phyloP scores from a whole-genome alignment of 345 rosid genomes.

The Pseudoturritis turrita region DNA sequence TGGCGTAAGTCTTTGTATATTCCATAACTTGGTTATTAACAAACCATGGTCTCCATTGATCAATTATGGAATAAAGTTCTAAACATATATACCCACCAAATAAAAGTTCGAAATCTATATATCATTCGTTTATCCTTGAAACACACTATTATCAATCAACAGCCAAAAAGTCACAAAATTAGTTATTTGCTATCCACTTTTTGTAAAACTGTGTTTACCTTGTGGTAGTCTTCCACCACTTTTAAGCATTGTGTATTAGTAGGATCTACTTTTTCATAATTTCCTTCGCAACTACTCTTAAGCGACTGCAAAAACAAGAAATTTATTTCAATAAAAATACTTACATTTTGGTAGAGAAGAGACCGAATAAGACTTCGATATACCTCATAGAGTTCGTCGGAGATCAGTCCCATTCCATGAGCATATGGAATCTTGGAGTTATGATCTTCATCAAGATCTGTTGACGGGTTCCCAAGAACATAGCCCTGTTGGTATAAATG shows the following conservation, averaged over 20 bases:
- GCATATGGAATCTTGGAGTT: constrained; percentile 45
- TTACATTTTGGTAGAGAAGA: not conserved
- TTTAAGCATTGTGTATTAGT: constrained; percentile 38
- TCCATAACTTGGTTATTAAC: not conserved
- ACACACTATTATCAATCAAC: constrained; percentile 9
- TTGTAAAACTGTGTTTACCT: constrained; percentile 1
- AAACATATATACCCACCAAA: too few relatives aligned
- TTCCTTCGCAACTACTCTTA: too few relatives aligned
- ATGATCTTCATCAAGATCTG: constrained; percentile 23
- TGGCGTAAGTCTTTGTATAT: not conserved
- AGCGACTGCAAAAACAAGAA: constrained; percentile 34
- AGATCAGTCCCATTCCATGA: constrained; percentile 62
- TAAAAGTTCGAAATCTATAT: too few relatives aligned
- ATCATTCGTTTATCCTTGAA: constrained; percentile 3
- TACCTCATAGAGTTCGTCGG: constrained; percentile 62
- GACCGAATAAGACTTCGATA: not conserved
- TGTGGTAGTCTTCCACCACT: constrained; percentile 7
- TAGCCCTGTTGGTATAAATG: constrained; percentile 40
- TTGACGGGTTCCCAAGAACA: constrained; percentile 48
- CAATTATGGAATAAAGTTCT: not conserved
- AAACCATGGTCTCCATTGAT: not conserved
- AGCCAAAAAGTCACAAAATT: not conserved
- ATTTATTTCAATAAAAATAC: not conserved
- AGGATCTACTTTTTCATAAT: constrained; percentile 27
- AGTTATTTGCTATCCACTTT: not conserved